Percentiles rank a stretch among this genome's conserved stretches.
phyloP scores from a whole-genome alignment of 2,329 filamentous ascomycete species.

The Tolypocladium paradoxum region DNA sequence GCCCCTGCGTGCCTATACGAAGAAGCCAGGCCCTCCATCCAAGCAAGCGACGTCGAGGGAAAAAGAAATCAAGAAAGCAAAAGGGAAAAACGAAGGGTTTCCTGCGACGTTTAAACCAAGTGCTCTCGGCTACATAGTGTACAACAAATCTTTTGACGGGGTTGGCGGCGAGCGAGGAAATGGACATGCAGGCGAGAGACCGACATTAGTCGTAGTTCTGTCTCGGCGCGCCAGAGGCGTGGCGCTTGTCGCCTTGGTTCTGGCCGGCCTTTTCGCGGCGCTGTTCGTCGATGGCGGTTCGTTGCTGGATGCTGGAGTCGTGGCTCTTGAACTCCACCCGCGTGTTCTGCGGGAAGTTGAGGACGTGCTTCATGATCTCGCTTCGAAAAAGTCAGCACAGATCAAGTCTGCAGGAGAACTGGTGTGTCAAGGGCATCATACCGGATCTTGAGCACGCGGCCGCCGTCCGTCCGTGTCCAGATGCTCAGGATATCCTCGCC shows the following conservation, averaged over 20 bases:
- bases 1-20: neutral
- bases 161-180: neutral
- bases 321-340: conserved; percentile 93
- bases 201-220: conserved; percentile 18
- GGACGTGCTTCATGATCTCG: conserved; percentile 85
- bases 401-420: neutral
- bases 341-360: conserved; percentile 79
- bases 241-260: conserved; percentile 31
- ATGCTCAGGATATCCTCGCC: conserved; percentile 96
- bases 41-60: neutral
- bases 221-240: conserved; percentile 18
- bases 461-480: conserved; percentile 90
- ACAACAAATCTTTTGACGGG: neutral
- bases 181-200: neutral
- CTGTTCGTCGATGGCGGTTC: conserved; percentile 81
- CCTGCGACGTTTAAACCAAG: neutral
- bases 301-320: conserved; percentile 88
- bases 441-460: conserved; percentile 92
- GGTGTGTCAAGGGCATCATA: conserved; percentile 38
- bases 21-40: neutral
- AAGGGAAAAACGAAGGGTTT: neutral
- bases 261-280: conserved; percentile 69
- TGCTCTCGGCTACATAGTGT: conserved; percentile 1
- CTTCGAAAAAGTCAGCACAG: conserved; percentile 33
- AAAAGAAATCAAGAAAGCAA: neutral